phyloP scores from a whole-genome alignment of 2,329 filamentous ascomycete species.

The Elsinoe ampelina region DNA sequence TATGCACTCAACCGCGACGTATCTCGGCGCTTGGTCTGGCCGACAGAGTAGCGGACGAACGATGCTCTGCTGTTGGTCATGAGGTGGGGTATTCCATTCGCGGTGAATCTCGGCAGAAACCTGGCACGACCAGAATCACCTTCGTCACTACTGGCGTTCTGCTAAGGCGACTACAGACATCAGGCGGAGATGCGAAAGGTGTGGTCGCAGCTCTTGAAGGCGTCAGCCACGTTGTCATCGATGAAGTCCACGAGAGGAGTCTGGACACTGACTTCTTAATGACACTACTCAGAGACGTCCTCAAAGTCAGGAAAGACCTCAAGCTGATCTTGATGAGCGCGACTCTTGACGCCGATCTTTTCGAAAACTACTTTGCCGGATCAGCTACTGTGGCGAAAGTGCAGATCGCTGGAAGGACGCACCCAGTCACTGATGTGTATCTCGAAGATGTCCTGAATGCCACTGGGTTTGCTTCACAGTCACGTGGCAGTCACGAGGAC shows the following conservation, averaged over 20 bases:
- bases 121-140: conserved; percentile 71
- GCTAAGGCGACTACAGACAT: conserved; percentile 80
- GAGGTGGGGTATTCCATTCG: conserved; percentile 90
- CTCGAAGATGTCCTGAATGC: conserved; percentile 77
- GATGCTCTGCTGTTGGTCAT: conserved; percentile 69
- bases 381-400: conserved; percentile 57
- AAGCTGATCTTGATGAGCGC: conserved; percentile 95
- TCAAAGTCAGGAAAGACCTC: conserved; percentile 64
- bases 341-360: conserved; percentile 80
- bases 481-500: conserved; percentile 31
- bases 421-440: conserved; percentile 81
- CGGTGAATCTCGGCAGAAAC: conserved; percentile 70
- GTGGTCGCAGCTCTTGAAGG: conserved; percentile 74
- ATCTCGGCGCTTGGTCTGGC: conserved; percentile 92
- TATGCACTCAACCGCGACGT: conserved; percentile 89
- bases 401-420: conserved; percentile 81
- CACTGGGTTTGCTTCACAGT: conserved; percentile 51
- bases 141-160: conserved; percentile 95
- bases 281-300: conserved; percentile 73
- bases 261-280: conserved; percentile 91
- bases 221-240: conserved; percentile 88
- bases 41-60: conserved; percentile 87
- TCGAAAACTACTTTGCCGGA: conserved; percentile 67
- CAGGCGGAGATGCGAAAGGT: conserved; percentile 69
- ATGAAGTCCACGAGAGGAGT: conserved; percentile 93